Evolutionary conservation across 2,329 filamentous ascomycete genomes (phyloP).

Genomic region (Nemania abortiva): DNA sequence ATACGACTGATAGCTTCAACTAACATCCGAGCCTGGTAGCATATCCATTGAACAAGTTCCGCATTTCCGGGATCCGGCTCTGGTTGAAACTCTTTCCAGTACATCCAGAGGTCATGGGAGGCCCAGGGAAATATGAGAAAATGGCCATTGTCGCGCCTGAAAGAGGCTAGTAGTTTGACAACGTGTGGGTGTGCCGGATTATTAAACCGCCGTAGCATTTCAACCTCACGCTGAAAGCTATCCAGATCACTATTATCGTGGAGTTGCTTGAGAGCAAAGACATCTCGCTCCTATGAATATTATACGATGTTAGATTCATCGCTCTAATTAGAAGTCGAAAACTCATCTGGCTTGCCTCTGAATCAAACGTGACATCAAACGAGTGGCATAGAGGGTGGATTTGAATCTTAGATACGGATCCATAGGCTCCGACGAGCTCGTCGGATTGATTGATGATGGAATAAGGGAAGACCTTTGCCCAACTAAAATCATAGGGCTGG

Average conservation of each 20-base stretch:
- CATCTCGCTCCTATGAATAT: neutral
- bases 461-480: neutral
- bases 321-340: too few species aligned
- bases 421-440: neutral
- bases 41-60: slow-evolving; percentile 14
- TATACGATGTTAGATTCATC: neutral
- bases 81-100: neutral
- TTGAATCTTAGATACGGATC: slow-evolving; percentile 7
- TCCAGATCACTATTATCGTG: neutral
- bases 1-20: slow-evolving; percentile 22
- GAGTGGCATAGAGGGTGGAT: slow-evolving; percentile 25
- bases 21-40: slow-evolving; percentile 19
- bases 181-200: neutral
- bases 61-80: neutral
- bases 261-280: slow-evolving; percentile 16
- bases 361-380: neutral
- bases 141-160: neutral
- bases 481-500: neutral
- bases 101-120: neutral
- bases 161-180: slow-evolving; percentile 12
- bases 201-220: slow-evolving; percentile 18
- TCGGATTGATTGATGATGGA: neutral
- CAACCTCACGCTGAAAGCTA: neutral
- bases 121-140: slow-evolving; percentile 30
- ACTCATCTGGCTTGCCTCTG: neutral